Evolutionary conservation across 140 eudicot species (phyloP).

Genomic region (Senecio squalidus): DNA sequence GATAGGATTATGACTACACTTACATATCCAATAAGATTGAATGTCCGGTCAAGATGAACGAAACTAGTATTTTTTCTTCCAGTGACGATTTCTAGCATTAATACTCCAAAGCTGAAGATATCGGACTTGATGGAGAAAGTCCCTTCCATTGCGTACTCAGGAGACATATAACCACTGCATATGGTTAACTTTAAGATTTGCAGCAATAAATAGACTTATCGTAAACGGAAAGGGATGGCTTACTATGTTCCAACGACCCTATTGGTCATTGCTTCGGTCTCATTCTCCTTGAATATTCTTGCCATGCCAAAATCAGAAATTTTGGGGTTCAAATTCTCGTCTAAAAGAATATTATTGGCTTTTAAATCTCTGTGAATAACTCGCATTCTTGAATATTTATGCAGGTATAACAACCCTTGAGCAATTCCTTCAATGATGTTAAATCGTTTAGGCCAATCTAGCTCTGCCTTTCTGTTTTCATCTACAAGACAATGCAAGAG

Average conservation of each 20-base stretch:
- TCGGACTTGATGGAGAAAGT: slow-evolving; percentile 52
- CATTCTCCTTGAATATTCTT: slow-evolving; percentile 40
- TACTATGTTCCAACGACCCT: slow-evolving; percentile 64
- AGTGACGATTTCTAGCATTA: slow-evolving; percentile 39
- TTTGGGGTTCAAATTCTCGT: slow-evolving; percentile 50
- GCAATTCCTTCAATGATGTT: slow-evolving; percentile 50
- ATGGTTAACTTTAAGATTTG: neutral
- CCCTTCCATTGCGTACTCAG: slow-evolving; percentile 52
- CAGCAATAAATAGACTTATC: neutral
- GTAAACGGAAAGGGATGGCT: slow-evolving; percentile 7
- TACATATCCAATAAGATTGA: slow-evolving; percentile 41
- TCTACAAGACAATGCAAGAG: slow-evolving; percentile 13
- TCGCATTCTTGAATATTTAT: slow-evolving; percentile 54
- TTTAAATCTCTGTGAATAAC: slow-evolving; percentile 54
- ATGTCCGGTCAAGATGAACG: slow-evolving; percentile 24
- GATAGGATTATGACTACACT: neutral
- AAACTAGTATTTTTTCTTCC: slow-evolving; percentile 43
- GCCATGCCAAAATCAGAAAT: slow-evolving; percentile 70
- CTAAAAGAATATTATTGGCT: slow-evolving; percentile 49
- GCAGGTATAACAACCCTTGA: no score
- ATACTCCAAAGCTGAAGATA: slow-evolving; percentile 48
- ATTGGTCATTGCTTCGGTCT: slow-evolving; percentile 37
- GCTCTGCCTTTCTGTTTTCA: slow-evolving; percentile 19
- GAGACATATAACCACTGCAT: slow-evolving; percentile 51
- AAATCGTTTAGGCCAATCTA: slow-evolving; percentile 47